Conservation (phyloP, 352 stramenopile species). For the Discostella stelligera region DNA sequence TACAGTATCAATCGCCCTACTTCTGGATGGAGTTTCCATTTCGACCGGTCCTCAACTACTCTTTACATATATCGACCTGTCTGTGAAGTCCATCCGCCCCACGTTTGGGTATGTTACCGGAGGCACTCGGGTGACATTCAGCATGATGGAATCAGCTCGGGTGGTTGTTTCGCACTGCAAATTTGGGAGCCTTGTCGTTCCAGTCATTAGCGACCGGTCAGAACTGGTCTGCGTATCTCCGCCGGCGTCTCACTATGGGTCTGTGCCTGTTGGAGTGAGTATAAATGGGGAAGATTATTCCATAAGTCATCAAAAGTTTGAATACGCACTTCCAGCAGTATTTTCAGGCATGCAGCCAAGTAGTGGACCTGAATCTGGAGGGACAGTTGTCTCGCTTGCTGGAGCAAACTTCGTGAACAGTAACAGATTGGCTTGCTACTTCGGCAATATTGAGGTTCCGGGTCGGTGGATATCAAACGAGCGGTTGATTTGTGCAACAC, state of each 20-base stretch:
- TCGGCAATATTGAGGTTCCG: conserved; percentile 37
- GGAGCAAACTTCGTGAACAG: conserved; percentile 55
- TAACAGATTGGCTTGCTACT: conserved; percentile 46
- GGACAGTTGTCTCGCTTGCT: conserved; percentile 43
- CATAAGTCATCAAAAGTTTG: conserved; percentile 36
- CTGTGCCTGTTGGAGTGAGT: conserved; percentile 42
- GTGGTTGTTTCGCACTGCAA: conserved; percentile 39
- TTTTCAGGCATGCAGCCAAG: conserved; percentile 40
- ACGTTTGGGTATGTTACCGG: conserved; percentile 59
- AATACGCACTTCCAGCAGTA: conserved; percentile 38
- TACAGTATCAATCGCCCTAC: conserved; percentile 29
- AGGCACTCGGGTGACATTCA: conserved; percentile 63
- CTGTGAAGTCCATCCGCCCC: conserved; percentile 57
- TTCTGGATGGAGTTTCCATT: conserved; percentile 25
- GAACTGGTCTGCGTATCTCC: conserved; percentile 41
- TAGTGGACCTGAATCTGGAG: conserved; percentile 45
- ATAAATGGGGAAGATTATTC: conserved; percentile 37
- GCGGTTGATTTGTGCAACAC: conserved; percentile 41
- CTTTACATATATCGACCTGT: conserved; percentile 45
- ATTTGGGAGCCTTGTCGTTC: conserved; percentile 48
- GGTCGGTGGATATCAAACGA: conserved; percentile 41
- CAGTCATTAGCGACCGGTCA: conserved; percentile 8
- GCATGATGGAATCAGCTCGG: conserved; percentile 16
- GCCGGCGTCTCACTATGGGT: neutral
- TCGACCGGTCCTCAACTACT: conserved; percentile 36